Evolutionary conservation across 176 grass and related monocot genomes (phyloP).

Genomic region (Paspalum notatum): DNA sequence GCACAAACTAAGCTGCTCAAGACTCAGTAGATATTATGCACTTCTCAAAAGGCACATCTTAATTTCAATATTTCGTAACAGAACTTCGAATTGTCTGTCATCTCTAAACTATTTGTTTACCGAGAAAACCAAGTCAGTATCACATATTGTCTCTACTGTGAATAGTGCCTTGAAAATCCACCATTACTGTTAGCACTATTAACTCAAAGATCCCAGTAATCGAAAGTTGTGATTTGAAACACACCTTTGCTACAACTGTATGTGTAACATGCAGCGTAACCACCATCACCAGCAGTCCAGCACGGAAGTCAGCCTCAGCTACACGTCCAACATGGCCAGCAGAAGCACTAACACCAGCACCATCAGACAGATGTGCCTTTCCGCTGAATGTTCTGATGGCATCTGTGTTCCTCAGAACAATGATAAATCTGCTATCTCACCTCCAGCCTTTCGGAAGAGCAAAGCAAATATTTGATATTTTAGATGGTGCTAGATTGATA

Average conservation of each 20-base stretch:
- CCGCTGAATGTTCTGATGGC: slow-evolving; percentile 83
- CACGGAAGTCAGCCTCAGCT: slow-evolving; percentile 82
- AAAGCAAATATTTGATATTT: slow-evolving; percentile 19
- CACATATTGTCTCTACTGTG: neutral
- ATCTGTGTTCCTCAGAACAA: slow-evolving; percentile 85
- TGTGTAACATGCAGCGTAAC: slow-evolving; percentile 82
- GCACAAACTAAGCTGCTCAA: neutral
- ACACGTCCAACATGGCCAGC: slow-evolving; percentile 69
- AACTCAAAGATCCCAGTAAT: neutral
- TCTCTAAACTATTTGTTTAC: neutral
- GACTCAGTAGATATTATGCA: neutral
- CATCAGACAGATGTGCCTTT: slow-evolving; percentile 73
- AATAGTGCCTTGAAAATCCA: neutral
- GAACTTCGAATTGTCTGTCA: neutral
- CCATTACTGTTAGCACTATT: neutral
- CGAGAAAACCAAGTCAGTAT: neutral
- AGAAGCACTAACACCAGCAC: slow-evolving; percentile 79
- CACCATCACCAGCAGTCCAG: slow-evolving; percentile 77
- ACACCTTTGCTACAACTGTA: slow-evolving; percentile 95
- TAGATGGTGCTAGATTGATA: neutral
- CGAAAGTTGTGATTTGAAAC: slow-evolving; percentile 5
- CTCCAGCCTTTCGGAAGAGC: slow-evolving; percentile 63
- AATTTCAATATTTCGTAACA: neutral
- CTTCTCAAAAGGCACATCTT: neutral
- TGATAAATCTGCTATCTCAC: slow-evolving; percentile 89